A percentile compares a stretch with the other conserved stretches of the same genome.
Conservation (phyloP, 1,284 basidiomycete species). For the Ustilago trichophora region DNA sequence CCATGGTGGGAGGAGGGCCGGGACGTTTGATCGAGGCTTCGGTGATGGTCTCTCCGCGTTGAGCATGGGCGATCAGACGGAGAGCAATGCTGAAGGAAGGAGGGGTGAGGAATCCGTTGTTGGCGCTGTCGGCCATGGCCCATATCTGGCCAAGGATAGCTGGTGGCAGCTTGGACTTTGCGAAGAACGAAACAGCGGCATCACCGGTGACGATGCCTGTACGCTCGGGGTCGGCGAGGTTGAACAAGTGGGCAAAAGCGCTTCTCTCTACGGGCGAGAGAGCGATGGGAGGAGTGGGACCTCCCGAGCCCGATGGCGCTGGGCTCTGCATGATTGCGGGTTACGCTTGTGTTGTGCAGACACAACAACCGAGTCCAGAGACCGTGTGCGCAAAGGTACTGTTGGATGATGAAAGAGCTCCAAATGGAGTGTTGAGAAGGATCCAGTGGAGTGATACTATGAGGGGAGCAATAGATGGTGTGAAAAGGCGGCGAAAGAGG, state of each 20-base stretch:
- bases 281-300: conserved; percentile 28
- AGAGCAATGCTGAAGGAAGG: conserved; percentile 78
- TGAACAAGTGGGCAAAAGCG: conserved; percentile 61
- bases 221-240: conserved; percentile 57
- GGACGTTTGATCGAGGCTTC: conserved; percentile 67
- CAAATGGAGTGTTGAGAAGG: no score
- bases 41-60: conserved; percentile 80
- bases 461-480: no score
- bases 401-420: no score
- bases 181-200: conserved; percentile 64
- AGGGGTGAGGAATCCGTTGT: conserved; percentile 69
- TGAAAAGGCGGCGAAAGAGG: no score
- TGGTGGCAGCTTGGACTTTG: conserved; percentile 58
- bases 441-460: no score
- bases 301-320: conserved; percentile 32
- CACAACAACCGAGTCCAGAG: no score
- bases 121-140: conserved; percentile 83
- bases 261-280: conserved; percentile 55
- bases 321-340: conserved; percentile 43
- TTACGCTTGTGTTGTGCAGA: no score
- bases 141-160: conserved; percentile 85
- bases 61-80: conserved; percentile 89
- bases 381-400: no score
- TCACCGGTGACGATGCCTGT: conserved; percentile 62
- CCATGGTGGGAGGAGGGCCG: conserved; percentile 82